Evolutionary conservation across 1,139 yeast species (phyloP), one percentile per base, ranked within the genome.

Genomic region (Pneumocystis jirovecii): DNA sequence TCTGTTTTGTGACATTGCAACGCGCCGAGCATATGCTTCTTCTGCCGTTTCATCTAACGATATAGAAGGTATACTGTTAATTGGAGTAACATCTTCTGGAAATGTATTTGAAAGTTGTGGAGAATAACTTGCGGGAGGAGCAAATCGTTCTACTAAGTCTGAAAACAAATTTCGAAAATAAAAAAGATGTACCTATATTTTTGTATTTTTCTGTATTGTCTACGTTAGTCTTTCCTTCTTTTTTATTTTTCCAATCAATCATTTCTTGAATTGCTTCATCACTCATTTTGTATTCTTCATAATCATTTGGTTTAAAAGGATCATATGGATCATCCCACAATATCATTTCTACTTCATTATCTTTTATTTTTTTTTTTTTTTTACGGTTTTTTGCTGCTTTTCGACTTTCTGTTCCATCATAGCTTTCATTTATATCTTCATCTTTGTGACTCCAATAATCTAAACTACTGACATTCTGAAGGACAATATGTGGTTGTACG

Each of bases 321-420:
- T 68, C 70, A 61, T 68, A 68, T 4, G 60, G 31, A 40, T 67
- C 70, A 21, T 68, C 70, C 70, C 70, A 68, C 25, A 31, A 50
- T 19, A 50, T 25, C 25, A 7, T 8, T 12, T 25, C 57, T 12
- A 29, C 31, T 10, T 50, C 34, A 2, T 1, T n/a, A 25, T 25
- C 34, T 29, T 50, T 50, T 12, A n/a, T 50, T 50, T 50, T 50
- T 15, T 50, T 50, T 34, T 50, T 50, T 25, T 50, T 50, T 21
- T 25, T 25, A 15, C 34, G 34, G 17, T 50, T 50, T 25, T 25
- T 50, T 50, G 57, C 34, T 12, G 31, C 21, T 50, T 50, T 50
- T 12, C 34, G 15, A 50, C n/a, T 25, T 50, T 50, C 57, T 50
- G n/a, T 25, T 12, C 10, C 17, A 50, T 50, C 57, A 50, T 50